phyloP scores from a whole-genome alignment of 805 yeast species.

The Vanderwaltozyma yarrowii region DNA sequence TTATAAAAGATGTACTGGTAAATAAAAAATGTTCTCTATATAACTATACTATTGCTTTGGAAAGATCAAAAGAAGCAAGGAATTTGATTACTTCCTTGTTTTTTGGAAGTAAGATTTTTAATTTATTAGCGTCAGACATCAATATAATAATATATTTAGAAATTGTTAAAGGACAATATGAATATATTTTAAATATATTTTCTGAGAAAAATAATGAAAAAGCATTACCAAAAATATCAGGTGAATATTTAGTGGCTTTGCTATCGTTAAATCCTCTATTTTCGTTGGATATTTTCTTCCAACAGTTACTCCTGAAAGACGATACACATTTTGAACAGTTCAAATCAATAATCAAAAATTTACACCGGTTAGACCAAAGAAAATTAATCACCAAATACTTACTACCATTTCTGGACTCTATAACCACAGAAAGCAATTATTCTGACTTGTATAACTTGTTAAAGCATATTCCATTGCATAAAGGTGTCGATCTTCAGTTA shows the following conservation, averaged over 20 bases:
- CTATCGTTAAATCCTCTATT: conserved; percentile 12
- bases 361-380: conserved; percentile 10
- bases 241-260: conserved; percentile 10
- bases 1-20: too few relatives aligned
- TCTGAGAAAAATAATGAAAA: not conserved
- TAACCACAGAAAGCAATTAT: conserved; percentile 4
- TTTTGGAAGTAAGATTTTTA: conserved; percentile 28
- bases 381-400: conserved; percentile 11
- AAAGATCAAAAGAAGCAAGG: not conserved
- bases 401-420: conserved; percentile 14
- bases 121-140: conserved; percentile 12
- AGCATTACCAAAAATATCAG: not conserved
- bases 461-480: conserved; percentile 5
- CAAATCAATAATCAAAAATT: conserved; percentile 4
- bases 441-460: conserved; percentile 7
- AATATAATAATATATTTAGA: conserved; percentile 16
- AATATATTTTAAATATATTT: conserved; percentile 4
- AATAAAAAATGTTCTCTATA: too few relatives aligned
- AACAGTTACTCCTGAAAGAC: conserved; percentile 10
- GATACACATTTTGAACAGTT: conserved; percentile 6
- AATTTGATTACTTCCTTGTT: conserved; percentile 13
- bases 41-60: conserved; percentile 6
- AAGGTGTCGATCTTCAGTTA: conserved; percentile 5
- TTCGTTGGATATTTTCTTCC: conserved; percentile 11
- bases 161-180: conserved; percentile 15